Evolutionary conservation across 768 basidiomycete species (phyloP).

Genomic region (Panellus pusillus): DNA sequence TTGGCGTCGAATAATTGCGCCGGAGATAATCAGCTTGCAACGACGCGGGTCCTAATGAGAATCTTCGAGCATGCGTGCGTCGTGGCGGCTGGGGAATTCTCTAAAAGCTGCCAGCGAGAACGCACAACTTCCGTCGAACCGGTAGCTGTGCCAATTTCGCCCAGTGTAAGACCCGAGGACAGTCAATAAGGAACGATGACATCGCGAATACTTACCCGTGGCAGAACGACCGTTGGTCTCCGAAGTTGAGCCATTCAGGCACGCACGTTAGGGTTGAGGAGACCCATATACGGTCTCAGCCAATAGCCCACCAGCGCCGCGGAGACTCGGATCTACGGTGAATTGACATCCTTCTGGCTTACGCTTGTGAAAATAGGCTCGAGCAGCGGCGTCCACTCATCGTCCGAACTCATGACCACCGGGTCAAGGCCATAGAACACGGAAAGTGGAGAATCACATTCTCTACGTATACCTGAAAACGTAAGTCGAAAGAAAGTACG

Average conservation of each 20-base stretch:
- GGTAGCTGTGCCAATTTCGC: no score
- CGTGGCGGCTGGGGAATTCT: no score
- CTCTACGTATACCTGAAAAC: no score
- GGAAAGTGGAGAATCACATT: no score
- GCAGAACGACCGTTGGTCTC: background rate
- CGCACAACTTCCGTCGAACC: no score
- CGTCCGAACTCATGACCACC: no score
- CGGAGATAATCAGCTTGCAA: constrained; percentile 6
- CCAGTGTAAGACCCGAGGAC: background rate
- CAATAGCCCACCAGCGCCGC: constrained; percentile 6
- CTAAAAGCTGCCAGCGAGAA: no score
- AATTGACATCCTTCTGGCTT: background rate
- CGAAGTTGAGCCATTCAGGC: constrained; percentile 14
- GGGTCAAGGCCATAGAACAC: no score
- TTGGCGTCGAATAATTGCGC: background rate
- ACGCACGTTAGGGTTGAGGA: constrained; percentile 7
- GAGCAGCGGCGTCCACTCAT: background rate
- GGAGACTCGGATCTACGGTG: constrained; percentile 8
- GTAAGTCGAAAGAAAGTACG: no score
- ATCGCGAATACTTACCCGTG: background rate
- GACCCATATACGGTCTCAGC: constrained; percentile 1
- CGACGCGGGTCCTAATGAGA: no score
- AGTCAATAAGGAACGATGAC: constrained; percentile 5
- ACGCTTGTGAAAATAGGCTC: background rate
- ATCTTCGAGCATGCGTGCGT: no score